A percentile compares a stretch with the other conserved stretches of the same genome.
Evolutionary conservation across 176 grass and related monocot genomes (phyloP).

Genomic region (Paspalum notatum): DNA sequence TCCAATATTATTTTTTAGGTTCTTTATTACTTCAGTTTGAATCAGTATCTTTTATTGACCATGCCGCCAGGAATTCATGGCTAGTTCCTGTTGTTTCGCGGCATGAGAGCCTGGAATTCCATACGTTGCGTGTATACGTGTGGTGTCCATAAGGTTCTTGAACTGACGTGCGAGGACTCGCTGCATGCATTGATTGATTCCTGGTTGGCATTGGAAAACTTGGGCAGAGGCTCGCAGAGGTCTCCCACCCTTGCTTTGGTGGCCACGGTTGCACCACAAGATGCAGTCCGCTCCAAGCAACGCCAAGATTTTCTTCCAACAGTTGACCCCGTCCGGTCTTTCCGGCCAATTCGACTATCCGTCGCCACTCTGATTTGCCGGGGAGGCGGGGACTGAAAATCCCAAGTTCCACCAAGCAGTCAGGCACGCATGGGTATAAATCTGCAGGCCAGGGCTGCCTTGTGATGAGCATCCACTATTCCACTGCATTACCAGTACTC

Average conservation of each 20-base stretch:
- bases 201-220: conserved; percentile 19
- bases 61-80: neutral
- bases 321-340: neutral
- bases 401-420: conserved; percentile 6
- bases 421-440: neutral
- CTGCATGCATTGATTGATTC: neutral
- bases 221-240: neutral
- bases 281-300: neutral
- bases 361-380: neutral
- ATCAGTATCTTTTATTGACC: neutral
- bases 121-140: conserved; percentile 3
- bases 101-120: conserved; percentile 1
- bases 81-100: neutral
- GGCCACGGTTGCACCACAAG: neutral
- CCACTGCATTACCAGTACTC: neutral
- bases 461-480: neutral
- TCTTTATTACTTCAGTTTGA: neutral
- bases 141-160: neutral
- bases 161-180: conserved; percentile 10
- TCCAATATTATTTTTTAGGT: neutral
- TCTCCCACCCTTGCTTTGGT: conserved; percentile 8
- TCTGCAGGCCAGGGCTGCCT: neutral
- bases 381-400: neutral
- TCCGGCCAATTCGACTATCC: neutral
- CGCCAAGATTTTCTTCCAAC: neutral